Evolutionary conservation across 2,329 filamentous ascomycete species (phyloP).

Genomic region (Nothopassalora personata): DNA sequence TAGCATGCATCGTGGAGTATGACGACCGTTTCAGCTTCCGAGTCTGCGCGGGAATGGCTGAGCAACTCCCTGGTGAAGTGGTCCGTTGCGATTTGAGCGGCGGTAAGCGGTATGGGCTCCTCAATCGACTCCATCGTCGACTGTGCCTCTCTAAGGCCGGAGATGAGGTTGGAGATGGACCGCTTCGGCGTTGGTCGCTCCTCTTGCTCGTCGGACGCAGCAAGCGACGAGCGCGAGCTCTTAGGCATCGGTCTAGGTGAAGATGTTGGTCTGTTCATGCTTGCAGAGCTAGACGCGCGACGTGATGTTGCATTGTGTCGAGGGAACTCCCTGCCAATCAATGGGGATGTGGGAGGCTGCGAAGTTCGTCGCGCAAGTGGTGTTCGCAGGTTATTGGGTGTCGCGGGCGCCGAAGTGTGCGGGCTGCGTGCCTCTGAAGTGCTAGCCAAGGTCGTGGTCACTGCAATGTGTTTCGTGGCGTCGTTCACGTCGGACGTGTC

Average conservation of each 20-base stretch:
- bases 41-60: constrained; percentile 49
- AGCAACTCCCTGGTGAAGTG: constrained; percentile 67
- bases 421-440: constrained; percentile 7
- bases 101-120: constrained; percentile 29
- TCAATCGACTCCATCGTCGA: constrained; percentile 31
- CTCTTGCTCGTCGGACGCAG: constrained; percentile 20
- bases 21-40: constrained; percentile 62
- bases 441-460: constrained; percentile 2
- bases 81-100: constrained; percentile 35
- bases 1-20: constrained; percentile 92
- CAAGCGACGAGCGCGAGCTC: constrained; percentile 26
- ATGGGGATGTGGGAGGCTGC: constrained; percentile 8
- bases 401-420: constrained; percentile 13
- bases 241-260: constrained; percentile 20
- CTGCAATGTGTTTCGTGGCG: constrained; percentile 7
- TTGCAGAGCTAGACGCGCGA: constrained; percentile 28
- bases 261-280: constrained; percentile 12
- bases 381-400: constrained; percentile 11
- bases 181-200: constrained; percentile 29
- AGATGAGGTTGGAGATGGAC: constrained; percentile 31
- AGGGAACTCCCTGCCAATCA: constrained; percentile 11
- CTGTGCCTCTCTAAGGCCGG: constrained; percentile 30
- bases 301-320: constrained; percentile 13
- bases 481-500: constrained; percentile 9
- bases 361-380: constrained; percentile 16